phyloP scores from a whole-genome alignment of 345 rosid species.

The Eucalyptus paniculata region DNA sequence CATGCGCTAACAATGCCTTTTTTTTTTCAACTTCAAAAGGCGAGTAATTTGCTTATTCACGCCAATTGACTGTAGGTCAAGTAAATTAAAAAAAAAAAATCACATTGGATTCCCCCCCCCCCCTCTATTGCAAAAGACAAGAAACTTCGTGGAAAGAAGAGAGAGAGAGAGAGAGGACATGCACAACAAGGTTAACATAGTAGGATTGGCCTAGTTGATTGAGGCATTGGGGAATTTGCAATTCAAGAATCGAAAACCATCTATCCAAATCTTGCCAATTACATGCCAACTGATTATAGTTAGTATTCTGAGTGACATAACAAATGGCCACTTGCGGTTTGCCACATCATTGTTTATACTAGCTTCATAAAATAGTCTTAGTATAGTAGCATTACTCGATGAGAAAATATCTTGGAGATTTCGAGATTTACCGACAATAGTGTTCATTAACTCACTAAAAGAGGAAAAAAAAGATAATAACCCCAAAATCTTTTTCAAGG shows the following conservation, averaged over 20 bases:
- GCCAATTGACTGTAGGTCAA: not conserved
- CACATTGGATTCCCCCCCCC: not conserved
- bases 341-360: not conserved
- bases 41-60: not conserved
- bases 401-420: not conserved
- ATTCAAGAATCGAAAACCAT: not conserved
- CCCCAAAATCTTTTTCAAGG: not conserved
- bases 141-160: not conserved
- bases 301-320: not conserved
- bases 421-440: not conserved
- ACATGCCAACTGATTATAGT: not conserved
- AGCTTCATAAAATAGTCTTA: not conserved
- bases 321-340: not conserved
- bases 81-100: not conserved
- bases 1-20: not conserved
- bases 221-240: not conserved
- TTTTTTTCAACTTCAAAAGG: not conserved
- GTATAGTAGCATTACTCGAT: not conserved
- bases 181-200: not conserved
- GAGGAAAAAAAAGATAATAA: not conserved
- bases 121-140: not conserved
- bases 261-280: not conserved
- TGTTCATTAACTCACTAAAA: not conserved
- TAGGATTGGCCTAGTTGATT: not conserved
- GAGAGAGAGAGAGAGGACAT: not conserved